These are phyloP conservation scores for Alternaria atra DNA, from an alignment of 2,329 filamentous ascomycete genomes.

Conservation along the genomic window DNA sequence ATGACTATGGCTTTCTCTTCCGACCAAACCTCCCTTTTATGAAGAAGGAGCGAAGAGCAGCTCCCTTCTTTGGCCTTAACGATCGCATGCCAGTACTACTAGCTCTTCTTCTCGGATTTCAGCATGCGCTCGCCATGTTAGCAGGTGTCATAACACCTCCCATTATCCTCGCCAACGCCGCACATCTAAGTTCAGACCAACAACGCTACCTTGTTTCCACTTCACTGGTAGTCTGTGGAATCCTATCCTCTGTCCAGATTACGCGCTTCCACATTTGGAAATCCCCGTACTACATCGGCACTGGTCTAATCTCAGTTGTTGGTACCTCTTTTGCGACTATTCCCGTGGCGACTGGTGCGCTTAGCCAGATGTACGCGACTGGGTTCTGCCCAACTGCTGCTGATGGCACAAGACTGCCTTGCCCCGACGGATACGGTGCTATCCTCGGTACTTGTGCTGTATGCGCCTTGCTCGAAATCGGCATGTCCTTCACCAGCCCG, in stretches of 20 bases:
- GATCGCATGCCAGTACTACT: conserved; percentile 79
- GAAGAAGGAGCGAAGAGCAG: conserved; percentile 65
- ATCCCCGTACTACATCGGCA: conserved; percentile 72
- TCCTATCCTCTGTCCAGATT: conserved; percentile 79
- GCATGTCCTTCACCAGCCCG: conserved; percentile 78
- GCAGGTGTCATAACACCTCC: conserved; percentile 77
- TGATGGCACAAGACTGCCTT: conserved; percentile 73
- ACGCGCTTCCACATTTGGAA: conserved; percentile 74
- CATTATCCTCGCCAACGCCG: conserved; percentile 73
- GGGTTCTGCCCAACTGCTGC: conserved; percentile 70
- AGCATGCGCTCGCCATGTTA: conserved; percentile 80
- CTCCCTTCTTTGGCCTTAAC: conserved; percentile 86
- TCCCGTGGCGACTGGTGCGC: conserved; percentile 74
- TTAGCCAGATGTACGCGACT: conserved; percentile 79
- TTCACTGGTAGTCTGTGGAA: conserved; percentile 79
- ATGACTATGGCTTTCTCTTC: conserved; percentile 92
- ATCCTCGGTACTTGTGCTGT: conserved; percentile 70
- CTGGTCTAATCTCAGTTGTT: conserved; percentile 81
- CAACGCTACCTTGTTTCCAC: conserved; percentile 83
- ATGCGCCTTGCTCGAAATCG: conserved; percentile 69
- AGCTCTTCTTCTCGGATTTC: conserved; percentile 77
- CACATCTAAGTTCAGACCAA: conserved; percentile 67
- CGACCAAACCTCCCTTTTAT: conserved; percentile 83
- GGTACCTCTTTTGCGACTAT: conserved; percentile 82
- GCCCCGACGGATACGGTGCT: conserved; percentile 78